phyloP scores from a whole-genome alignment of 2,329 filamentous ascomycete species.

The Dothistroma pini region DNA sequence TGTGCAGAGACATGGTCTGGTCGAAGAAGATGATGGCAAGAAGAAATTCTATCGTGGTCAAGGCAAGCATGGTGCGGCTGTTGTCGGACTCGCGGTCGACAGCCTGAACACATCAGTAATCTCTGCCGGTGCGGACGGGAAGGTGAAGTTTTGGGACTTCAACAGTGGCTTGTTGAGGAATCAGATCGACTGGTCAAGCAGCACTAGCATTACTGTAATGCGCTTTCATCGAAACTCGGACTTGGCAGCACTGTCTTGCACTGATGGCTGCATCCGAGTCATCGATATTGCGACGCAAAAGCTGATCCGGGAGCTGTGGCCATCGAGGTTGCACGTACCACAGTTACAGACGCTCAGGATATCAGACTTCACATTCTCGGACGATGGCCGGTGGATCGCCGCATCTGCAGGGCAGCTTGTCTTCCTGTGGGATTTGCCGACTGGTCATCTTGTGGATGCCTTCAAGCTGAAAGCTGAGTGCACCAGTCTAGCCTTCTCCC shows the following conservation, averaged over 20 bases:
- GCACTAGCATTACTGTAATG: constrained; percentile 70
- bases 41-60: constrained; percentile 48
- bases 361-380: constrained; percentile 64
- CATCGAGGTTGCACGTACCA: constrained; percentile 47
- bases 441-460: constrained; percentile 90
- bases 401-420: constrained; percentile 77
- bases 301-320: constrained; percentile 90
- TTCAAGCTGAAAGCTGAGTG: constrained; percentile 77
- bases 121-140: constrained; percentile 85
- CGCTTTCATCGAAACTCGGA: constrained; percentile 81
- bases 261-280: constrained; percentile 81
- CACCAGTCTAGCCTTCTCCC: constrained; percentile 81
- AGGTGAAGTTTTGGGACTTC: constrained; percentile 97
- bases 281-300: constrained; percentile 88
- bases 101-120: constrained; percentile 82
- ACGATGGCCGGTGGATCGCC: constrained; percentile 89
- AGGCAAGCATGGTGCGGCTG: constrained; percentile 73
- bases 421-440: constrained; percentile 92
- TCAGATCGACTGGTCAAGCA: constrained; percentile 78
- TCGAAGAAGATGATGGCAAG: constrained; percentile 40
- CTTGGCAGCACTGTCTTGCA: constrained; percentile 81
- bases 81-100: constrained; percentile 86
- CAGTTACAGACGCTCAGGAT: constrained; percentile 24
- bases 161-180: constrained; percentile 73
- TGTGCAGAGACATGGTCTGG: constrained; percentile 34